A percentile compares a stretch with the other conserved stretches of the same genome.
phyloP scores from a whole-genome alignment of 2,329 filamentous ascomycete species.

The Bertia moriformis region DNA sequence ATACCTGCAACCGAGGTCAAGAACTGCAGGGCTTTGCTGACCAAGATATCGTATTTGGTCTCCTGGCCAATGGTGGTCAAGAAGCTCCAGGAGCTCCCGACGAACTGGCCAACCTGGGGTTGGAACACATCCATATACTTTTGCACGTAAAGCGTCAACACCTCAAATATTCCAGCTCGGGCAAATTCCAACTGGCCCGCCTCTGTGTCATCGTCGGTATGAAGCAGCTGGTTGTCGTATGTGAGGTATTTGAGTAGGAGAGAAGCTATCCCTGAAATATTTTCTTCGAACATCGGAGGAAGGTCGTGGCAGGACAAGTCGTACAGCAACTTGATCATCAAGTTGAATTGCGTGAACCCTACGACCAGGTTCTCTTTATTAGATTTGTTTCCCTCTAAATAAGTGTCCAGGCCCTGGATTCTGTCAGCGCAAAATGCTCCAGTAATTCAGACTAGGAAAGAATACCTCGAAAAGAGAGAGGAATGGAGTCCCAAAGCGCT shows the following conservation, averaged over 20 bases:
- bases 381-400: constrained; percentile 54
- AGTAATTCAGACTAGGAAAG: constrained; percentile 3
- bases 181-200: constrained; percentile 71
- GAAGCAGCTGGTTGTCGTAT: constrained; percentile 71
- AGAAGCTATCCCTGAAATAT: constrained; percentile 60
- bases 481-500: constrained; percentile 72
- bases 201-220: constrained; percentile 80
- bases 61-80: constrained; percentile 74
- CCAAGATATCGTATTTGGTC: constrained; percentile 84
- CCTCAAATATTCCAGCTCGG: constrained; percentile 87
- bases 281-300: constrained; percentile 84
- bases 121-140: constrained; percentile 95
- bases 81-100: constrained; percentile 79
- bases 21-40: constrained; percentile 90
- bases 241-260: constrained; percentile 85
- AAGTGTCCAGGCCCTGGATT: constrained; percentile 31
- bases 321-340: constrained; percentile 83
- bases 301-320: constrained; percentile 96
- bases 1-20: constrained; percentile 76
- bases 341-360: constrained; percentile 72
- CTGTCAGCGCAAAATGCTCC: constrained; percentile 1
- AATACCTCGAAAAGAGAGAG: constrained; percentile 62
- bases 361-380: constrained; percentile 62
- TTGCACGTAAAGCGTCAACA: constrained; percentile 73
- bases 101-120: constrained; percentile 65